A percentile compares a stretch with the other conserved stretches of the same genome.
Evolutionary conservation across 2,329 filamentous ascomycete species (phyloP).

Genomic region (Aspergillus tubingensis): DNA sequence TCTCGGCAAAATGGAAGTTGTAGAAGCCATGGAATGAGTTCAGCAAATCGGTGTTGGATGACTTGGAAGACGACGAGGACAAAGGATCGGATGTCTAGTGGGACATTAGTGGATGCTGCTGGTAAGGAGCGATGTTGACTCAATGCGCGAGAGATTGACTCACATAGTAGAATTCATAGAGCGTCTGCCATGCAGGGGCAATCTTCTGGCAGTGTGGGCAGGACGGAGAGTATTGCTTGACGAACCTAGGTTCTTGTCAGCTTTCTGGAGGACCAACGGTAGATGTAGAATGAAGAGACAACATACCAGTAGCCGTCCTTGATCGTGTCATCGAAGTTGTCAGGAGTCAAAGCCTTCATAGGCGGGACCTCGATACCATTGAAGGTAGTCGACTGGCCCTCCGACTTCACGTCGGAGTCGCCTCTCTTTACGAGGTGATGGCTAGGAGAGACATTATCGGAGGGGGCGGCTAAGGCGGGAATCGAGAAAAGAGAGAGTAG

Average conservation of each 20-base stretch:
- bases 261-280: neutral
- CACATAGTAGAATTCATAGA: slow-evolving; percentile 86
- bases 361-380: slow-evolving; percentile 56
- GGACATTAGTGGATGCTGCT: slow-evolving; percentile 23
- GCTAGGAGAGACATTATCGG: slow-evolving; percentile 19
- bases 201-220: slow-evolving; percentile 74
- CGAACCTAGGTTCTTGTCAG: slow-evolving; percentile 44
- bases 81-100: slow-evolving; percentile 74
- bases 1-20: slow-evolving; percentile 79
- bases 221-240: slow-evolving; percentile 56
- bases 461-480: slow-evolving; percentile 35
- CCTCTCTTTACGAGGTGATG: slow-evolving; percentile 33
- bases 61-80: slow-evolving; percentile 52
- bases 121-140: neutral
- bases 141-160: slow-evolving; percentile 21
- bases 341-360: slow-evolving; percentile 51
- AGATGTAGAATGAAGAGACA: slow-evolving; percentile 4
- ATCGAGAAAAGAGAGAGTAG: slow-evolving; percentile 40
- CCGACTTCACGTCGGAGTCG: slow-evolving; percentile 17
- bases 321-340: slow-evolving; percentile 50
- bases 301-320: slow-evolving; percentile 56
- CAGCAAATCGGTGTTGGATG: slow-evolving; percentile 53
- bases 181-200: slow-evolving; percentile 83
- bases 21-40: slow-evolving; percentile 80
- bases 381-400: slow-evolving; percentile 46